Percentiles rank a stretch among this genome's conserved stretches.
phyloP scores from a whole-genome alignment of 345 rosid species.

The Corchorus olitorius region DNA sequence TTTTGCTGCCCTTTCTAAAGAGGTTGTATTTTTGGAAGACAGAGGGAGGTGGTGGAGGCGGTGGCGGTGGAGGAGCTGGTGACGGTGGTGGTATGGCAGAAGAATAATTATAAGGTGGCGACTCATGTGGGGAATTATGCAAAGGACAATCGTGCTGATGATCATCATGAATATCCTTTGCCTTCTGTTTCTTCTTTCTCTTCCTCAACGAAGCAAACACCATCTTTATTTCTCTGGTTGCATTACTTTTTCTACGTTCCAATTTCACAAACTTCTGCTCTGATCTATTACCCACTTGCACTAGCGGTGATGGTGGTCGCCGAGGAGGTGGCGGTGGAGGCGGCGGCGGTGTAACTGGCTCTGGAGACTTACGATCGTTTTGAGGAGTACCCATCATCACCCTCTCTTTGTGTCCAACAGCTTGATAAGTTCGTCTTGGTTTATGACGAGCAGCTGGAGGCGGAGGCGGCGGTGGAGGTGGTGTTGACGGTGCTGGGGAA shows the following conservation, averaged over 20 bases:
- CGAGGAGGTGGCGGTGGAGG: conserved; percentile 41
- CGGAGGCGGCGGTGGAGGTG: conserved; percentile 41
- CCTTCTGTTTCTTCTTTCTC: conserved; percentile 61
- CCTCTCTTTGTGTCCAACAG: conserved; percentile 38
- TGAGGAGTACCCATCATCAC: conserved; percentile 13
- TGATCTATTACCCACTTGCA: conserved; percentile 7
- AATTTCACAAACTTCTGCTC: conserved; percentile 35
- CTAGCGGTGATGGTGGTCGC: conserved; percentile 37
- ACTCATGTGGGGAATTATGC: conserved; percentile 20
- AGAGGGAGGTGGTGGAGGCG: conserved; percentile 65
- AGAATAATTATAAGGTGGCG: conserved; percentile 22
- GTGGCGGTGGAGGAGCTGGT: conserved; percentile 71
- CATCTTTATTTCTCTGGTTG: conserved; percentile 76
- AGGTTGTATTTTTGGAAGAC: conserved; percentile 59
- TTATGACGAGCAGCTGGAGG: conserved; percentile 32
- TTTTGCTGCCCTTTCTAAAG: conserved; percentile 64
- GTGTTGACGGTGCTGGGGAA: conserved; percentile 25
- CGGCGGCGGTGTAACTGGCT: conserved; percentile 42
- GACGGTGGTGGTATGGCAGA: conserved; percentile 41
- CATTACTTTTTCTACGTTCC: conserved; percentile 64
- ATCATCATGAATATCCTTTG: conserved; percentile 25
- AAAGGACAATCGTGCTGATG: conserved; percentile 13
- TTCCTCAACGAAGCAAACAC: conserved; percentile 63
- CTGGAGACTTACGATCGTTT: conserved; percentile 27
- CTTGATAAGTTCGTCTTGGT: conserved; percentile 39